Base-by-base conservation (phyloP, 2,329 filamentous ascomycete species). In the Cytospora piceicola region DNA sequence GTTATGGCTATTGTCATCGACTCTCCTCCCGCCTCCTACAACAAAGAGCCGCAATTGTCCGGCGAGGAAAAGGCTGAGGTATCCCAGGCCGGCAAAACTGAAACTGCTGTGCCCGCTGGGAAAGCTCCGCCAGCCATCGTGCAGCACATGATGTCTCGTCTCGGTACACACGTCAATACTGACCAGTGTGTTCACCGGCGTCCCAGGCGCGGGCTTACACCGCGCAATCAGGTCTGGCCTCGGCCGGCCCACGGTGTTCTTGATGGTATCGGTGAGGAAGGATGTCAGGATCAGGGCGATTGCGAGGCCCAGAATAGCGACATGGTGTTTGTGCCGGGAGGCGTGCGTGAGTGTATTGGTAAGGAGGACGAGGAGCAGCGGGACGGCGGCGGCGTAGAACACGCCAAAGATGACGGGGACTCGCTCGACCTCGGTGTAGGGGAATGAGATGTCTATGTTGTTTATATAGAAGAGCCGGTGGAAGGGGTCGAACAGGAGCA, bases 391-490 rank as follows among this genome's bases (percentile, higher is more conserved):
- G 57, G 92, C 89, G 76, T 96, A 97, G 62, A 93, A 79, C 70
- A 97, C 88, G 70, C 93, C 91, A 84, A 90, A 89, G 67, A 81
- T 84, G 17, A 96, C 88, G 9, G 93, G 83, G 0, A 99, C 95
- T 68, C 93, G 87, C 77, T 99, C 94, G 59, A 90, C 79, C 64
- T 90, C 83, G 27, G 95, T 93, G 78, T 96, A 91, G 0, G 95
- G 95, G 73, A 90, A 97, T 69, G 92, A 89, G 67, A 98, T 93
- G 58, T 88, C 82, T 29, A 91, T 84, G 75, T 98, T 93, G 75
- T 93, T 91, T 68, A 98, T 85, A 69, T 88, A 91, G 80, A 99
- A 98, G 87, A 97, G 91, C 78, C 92, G 93, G 76, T 98, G 93
- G 76, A 98, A 98, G 0, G 95, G 95, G 67, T 90, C 88, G 71